Evolutionary conservation across 495 filamentous ascomycete species (phyloP).

Genomic region (Cudoniella acicularis): DNA sequence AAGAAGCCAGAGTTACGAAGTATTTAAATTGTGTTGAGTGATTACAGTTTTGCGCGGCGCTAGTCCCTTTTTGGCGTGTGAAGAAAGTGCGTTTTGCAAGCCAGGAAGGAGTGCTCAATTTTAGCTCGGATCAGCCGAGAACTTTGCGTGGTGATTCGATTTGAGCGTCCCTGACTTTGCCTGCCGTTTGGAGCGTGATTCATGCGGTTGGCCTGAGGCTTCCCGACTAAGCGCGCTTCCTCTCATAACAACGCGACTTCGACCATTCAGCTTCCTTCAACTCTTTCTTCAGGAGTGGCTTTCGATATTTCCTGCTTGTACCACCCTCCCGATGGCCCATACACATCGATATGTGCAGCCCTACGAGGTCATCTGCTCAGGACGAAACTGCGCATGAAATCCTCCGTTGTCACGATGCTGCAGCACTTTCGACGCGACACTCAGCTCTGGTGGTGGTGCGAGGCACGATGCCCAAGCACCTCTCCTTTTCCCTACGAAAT

Average conservation of each 20-base stretch:
- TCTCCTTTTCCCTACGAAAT: no score
- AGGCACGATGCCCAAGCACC: no score
- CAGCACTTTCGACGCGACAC: no score
- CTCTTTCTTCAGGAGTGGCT: no score
- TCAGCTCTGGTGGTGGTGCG: no score
- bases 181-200: background rate
- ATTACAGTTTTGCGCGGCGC: background rate
- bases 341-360: no score
- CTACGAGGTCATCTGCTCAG: no score
- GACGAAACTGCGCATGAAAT: no score
- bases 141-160: background rate
- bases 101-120: background rate
- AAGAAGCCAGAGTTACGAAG: slow-evolving; percentile 1
- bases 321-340: no score
- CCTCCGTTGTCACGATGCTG: no score
- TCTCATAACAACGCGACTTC: background rate
- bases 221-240: background rate
- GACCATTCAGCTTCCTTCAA: background rate
- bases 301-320: no score
- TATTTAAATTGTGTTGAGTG: background rate
- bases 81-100: background rate
- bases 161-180: background rate
- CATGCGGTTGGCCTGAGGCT: background rate
- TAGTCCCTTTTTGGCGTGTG: background rate
- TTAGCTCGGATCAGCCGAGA: background rate